These are phyloP conservation scores for Debaryomyces castellii DNA, from an alignment of 805 yeast species.

Conservation along the genomic window DNA sequence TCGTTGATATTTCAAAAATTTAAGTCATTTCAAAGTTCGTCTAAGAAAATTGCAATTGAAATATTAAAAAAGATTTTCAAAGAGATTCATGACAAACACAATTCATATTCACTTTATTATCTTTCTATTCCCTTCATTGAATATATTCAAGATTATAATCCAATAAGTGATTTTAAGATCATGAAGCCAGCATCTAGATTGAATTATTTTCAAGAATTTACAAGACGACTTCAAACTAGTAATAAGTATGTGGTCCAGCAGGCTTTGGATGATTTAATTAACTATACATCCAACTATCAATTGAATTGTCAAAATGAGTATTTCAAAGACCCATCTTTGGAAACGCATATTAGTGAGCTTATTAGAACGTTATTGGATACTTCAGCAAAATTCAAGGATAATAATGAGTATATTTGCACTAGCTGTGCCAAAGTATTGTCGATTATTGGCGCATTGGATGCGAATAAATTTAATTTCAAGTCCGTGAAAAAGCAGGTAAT, in stretches of 20 bases:
- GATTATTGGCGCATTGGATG: slow-evolving; percentile 73
- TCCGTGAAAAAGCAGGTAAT: slow-evolving; percentile 44
- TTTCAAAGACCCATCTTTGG: slow-evolving; percentile 30
- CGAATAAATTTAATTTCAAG: slow-evolving; percentile 50
- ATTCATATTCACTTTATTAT: slow-evolving; percentile 50
- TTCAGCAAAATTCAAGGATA: slow-evolving; percentile 54
- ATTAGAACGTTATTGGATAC: slow-evolving; percentile 55
- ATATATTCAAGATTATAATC: slow-evolving; percentile 27
- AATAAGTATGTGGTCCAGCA: slow-evolving; percentile 73
- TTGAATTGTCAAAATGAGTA: slow-evolving; percentile 45
- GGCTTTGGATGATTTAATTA: slow-evolving; percentile 61
- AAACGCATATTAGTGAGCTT: slow-evolving; percentile 40
- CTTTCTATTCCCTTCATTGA: slow-evolving; percentile 51
- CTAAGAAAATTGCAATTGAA: slow-evolving; percentile 51
- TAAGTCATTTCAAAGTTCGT: slow-evolving; percentile 46
- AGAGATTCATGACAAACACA: slow-evolving; percentile 31
- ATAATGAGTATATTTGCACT: slow-evolving; percentile 48
- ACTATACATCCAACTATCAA: slow-evolving; percentile 53
- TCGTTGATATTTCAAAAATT: slow-evolving; percentile 75
- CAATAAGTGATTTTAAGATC: slow-evolving; percentile 18
- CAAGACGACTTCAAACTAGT: slow-evolving; percentile 56
- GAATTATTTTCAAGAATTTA: slow-evolving; percentile 49
- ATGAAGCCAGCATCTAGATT: slow-evolving; percentile 30
- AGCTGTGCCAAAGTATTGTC: slow-evolving; percentile 72
- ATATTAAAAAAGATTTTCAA: slow-evolving; percentile 42